Evolutionary conservation across 2,329 filamentous ascomycete genomes (phyloP).

Genomic region (Claviceps cyperi): DNA sequence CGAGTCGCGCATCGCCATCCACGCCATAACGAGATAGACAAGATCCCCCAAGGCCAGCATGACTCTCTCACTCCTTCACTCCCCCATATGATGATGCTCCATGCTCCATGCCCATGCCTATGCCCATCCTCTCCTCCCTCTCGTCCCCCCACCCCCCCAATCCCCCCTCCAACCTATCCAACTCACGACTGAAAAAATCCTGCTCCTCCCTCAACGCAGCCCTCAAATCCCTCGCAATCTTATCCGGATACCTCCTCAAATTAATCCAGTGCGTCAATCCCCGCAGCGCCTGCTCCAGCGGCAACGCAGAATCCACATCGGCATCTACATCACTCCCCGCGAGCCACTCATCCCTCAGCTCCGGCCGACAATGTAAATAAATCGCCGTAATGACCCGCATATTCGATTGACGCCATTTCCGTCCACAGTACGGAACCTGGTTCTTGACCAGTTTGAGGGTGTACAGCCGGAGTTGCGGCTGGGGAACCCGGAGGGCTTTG

Average conservation of each 20-base stretch:
- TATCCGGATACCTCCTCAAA: constrained; percentile 64
- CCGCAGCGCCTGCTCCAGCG: constrained; percentile 78
- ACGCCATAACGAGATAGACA: too few species aligned
- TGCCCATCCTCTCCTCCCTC: constrained; percentile 16
- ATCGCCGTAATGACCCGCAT: constrained; percentile 98
- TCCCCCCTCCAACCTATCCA: constrained; percentile 53
- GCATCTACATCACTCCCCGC: constrained; percentile 82
- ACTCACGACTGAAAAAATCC: constrained; percentile 65
- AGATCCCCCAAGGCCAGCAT: background rate
- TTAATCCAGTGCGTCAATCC: constrained; percentile 94
- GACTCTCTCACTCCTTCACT: constrained; percentile 17
- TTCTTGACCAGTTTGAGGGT: constrained; percentile 97
- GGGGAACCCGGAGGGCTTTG: constrained; percentile 81
- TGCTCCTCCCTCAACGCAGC: constrained; percentile 54
- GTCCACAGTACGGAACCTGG: constrained; percentile 92
- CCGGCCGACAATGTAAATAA: constrained; percentile 83
- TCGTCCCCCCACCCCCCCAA: constrained; percentile 25
- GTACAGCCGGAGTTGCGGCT: constrained; percentile 76
- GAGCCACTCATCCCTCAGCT: constrained; percentile 90
- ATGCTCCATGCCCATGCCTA: constrained; percentile 21
- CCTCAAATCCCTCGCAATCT: constrained; percentile 48
- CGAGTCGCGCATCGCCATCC: too few species aligned
- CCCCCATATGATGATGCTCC: constrained; percentile 14
- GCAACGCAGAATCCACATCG: constrained; percentile 84
- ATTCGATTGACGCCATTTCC: constrained; percentile 95